Evolutionary conservation across 805 yeast species (phyloP).

Genomic region (Trichomonascus vanleenenianus): DNA sequence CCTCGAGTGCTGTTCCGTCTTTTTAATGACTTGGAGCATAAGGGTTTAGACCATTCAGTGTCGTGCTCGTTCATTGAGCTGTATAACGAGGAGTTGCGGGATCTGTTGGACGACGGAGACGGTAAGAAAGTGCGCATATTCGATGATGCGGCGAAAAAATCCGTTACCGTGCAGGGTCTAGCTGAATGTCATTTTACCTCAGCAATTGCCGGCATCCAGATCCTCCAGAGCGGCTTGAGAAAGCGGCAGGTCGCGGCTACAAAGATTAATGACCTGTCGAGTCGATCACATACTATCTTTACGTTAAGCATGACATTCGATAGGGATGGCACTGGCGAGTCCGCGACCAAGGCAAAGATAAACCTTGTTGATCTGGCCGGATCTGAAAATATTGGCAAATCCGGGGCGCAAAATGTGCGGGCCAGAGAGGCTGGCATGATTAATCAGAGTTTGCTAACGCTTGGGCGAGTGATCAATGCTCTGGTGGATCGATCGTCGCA

Average conservation of each 20-base stretch:
- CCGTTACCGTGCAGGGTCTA: conserved; percentile 49
- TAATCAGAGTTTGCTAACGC: conserved; percentile 76
- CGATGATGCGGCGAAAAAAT: conserved; percentile 40
- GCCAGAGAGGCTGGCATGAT: conserved; percentile 93
- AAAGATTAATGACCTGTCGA: conserved; percentile 65
- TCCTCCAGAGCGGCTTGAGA: conserved; percentile 49
- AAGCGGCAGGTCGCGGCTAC: conserved; percentile 72
- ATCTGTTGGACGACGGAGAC: conserved; percentile 42
- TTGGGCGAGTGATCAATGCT: conserved; percentile 82
- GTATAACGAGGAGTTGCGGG: conserved; percentile 80
- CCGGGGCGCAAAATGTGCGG: conserved; percentile 80
- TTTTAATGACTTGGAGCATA: conserved; percentile 40
- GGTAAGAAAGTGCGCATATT: conserved; percentile 47
- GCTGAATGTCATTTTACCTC: conserved; percentile 44
- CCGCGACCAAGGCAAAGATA: conserved; percentile 45
- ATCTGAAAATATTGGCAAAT: conserved; percentile 77
- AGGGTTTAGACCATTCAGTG: conserved; percentile 49
- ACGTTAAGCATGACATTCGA: conserved; percentile 50
- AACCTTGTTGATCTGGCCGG: conserved; percentile 94
- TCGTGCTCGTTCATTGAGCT: conserved; percentile 77
- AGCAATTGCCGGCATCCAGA: conserved; percentile 43
- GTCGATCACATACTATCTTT: conserved; percentile 75
- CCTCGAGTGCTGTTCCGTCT: conserved; percentile 52
- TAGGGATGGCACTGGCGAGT: conserved; percentile 43
- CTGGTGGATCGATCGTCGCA: conserved; percentile 57